Base-by-base conservation (phyloP, 805 yeast genomes). In the Wickerhamiella spandovensis region DNA sequence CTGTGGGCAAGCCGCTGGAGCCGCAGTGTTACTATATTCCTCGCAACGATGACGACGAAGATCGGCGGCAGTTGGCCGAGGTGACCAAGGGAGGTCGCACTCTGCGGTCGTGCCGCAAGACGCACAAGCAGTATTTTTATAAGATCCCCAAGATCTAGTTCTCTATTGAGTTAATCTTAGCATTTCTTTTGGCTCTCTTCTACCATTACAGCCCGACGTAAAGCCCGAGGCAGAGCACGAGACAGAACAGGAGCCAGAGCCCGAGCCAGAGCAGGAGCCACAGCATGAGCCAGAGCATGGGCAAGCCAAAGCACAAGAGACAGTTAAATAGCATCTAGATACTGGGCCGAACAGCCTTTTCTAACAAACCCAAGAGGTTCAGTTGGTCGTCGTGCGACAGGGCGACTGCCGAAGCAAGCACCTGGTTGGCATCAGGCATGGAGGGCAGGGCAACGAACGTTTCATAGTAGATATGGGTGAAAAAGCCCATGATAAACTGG, bases 401-500 rank as follows among this genome's bases (percentile, higher is more conserved):
- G n/a, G 46, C 22, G 3, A 28, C 2, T 3, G 28, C 46, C 24
- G 38, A 13, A 4, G 46, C 21, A 13, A 25, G 24, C 23, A 28
- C 46, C 22, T 25, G 46, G 38, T 44, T 28, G 38, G 17, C 17
- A 22, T n/a, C 37, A 7, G 43, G 82, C 32, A 61, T 53, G 35
- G 60, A 67, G 35, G 70, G 72, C n/a, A 58, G 81, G 37, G 90
- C 80, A 57, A 92, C 77, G 65, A 92, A 92, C 2, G 96, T 86
- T 67, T 90, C 96, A 67, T 82, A 89, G 69, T 92, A 92, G 57
- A 92, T 72, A 63, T 88, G 89, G 32, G 92, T 77, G 64, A 92
- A 92, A 39, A 95, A 85, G 12, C 98, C 98, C 97, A 92, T 92
- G 59, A 92, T 72, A 64, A 90, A 92, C 69, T 92, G 97, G 69